Evolutionary conservation across 257 asterid species (phyloP).

Genomic region (Linderniella brevidens): DNA sequence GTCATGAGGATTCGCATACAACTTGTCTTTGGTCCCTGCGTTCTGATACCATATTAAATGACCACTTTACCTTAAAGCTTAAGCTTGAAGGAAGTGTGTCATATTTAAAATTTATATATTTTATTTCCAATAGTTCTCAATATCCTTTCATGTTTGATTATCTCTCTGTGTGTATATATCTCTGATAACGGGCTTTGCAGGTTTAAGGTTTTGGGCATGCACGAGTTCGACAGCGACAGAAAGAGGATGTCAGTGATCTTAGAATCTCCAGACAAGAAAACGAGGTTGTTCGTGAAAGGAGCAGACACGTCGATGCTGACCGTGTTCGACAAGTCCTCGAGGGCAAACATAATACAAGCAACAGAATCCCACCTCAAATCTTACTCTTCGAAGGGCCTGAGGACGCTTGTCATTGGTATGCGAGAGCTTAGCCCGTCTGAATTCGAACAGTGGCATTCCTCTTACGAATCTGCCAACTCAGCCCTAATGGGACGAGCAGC

Average conservation of each 20-base stretch:
- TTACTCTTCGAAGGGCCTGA: conserved; percentile 54
- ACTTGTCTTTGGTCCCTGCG: no score
- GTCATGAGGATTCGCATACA: no score
- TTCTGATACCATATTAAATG: no score
- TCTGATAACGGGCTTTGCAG: conserved; percentile 19
- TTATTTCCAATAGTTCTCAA: no score
- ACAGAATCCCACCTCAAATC: conserved; percentile 48
- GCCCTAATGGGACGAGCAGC: conserved; percentile 63
- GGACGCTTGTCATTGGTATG: conserved; percentile 65
- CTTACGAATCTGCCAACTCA: conserved; percentile 52
- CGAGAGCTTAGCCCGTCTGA: conserved; percentile 40
- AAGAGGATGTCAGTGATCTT: conserved; percentile 76
- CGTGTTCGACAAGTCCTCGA: conserved; percentile 27
- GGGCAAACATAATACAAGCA: conserved; percentile 23
- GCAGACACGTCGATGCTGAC: conserved; percentile 66
- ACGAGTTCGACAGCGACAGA: conserved; percentile 67
- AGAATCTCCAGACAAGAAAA: conserved; percentile 49
- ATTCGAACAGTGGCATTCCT: conserved; percentile 55
- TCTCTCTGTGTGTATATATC: no score
- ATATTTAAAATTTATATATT: no score
- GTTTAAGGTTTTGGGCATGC: conserved; percentile 65
- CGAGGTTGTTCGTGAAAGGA: conserved; percentile 57
- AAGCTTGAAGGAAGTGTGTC: no score
- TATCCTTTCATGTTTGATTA: no score
- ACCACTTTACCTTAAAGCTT: no score